Evolutionary conservation across 2,329 filamentous ascomycete species (phyloP).

Genomic region (Botrytis fabae): DNA sequence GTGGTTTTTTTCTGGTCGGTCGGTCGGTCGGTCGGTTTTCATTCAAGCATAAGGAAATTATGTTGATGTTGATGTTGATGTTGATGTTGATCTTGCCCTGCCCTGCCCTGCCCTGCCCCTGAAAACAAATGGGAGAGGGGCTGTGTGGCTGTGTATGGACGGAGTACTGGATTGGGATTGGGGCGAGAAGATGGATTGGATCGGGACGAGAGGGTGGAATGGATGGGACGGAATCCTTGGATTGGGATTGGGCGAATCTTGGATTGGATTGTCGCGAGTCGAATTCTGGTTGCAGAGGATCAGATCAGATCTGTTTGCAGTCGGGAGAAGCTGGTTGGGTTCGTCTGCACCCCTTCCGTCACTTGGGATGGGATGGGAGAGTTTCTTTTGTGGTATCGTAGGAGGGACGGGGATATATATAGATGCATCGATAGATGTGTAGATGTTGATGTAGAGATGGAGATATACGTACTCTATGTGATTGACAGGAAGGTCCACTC

Average conservation of each 20-base stretch:
- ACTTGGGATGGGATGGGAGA: neutral
- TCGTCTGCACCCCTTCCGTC: neutral
- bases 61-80: neutral
- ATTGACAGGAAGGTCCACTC: neutral
- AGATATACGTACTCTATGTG: too few relatives aligned
- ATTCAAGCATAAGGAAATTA: constrained; percentile 6
- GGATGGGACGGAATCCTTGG: neutral
- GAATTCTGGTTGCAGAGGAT: neutral
- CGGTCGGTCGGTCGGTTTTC: too few relatives aligned
- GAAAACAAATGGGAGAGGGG: neutral
- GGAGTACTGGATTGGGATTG: neutral
- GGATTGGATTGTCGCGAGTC: neutral
- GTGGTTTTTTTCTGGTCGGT: neutral
- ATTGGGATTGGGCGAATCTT: neutral
- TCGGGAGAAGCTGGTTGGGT: neutral
- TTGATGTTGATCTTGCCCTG: too few relatives aligned
- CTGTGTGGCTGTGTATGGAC: neutral
- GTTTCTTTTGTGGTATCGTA: neutral
- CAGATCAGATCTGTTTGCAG: neutral
- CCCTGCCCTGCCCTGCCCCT: neutral
- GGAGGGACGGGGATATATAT: too few relatives aligned
- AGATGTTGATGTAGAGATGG: too few relatives aligned
- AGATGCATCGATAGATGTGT: too few relatives aligned
- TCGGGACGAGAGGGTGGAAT: neutral
- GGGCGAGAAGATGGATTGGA: too few relatives aligned